A percentile compares a stretch with the other conserved stretches of the same genome.
Conservation (phyloP, 2,329 filamentous ascomycete species). For the Phyllosticta capitalensis region DNA sequence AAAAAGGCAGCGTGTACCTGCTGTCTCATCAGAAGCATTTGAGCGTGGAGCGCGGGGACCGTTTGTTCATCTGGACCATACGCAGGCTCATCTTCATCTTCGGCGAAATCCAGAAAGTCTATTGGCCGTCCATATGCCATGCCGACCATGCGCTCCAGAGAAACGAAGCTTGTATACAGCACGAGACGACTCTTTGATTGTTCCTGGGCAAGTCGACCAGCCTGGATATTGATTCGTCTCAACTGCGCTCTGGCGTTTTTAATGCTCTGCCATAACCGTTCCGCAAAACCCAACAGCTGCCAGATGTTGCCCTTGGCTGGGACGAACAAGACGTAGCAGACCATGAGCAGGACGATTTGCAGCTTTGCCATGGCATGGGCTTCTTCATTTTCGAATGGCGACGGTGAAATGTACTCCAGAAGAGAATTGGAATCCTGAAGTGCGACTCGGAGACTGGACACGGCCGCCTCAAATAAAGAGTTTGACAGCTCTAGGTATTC, state of each 20-base stretch:
- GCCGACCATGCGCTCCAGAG: slow-evolving; percentile 4
- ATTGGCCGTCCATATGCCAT: slow-evolving; percentile 6
- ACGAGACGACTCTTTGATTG: neutral
- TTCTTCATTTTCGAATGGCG: slow-evolving; percentile 9
- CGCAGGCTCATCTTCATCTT: slow-evolving; percentile 4
- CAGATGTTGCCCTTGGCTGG: slow-evolving; percentile 9
- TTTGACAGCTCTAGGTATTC: slow-evolving; percentile 9
- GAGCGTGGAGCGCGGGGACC: neutral
- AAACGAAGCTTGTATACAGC: slow-evolving; percentile 7
- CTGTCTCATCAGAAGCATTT: slow-evolving; percentile 1
- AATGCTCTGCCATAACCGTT: slow-evolving; percentile 8
- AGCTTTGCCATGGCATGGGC: slow-evolving; percentile 9
- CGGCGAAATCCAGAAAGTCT: slow-evolving; percentile 8
- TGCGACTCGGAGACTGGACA: neutral
- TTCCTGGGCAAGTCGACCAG: neutral
- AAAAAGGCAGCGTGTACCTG: slow-evolving; percentile 3
- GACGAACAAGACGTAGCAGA: slow-evolving; percentile 2
- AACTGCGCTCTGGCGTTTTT: slow-evolving; percentile 8
- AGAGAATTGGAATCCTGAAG: slow-evolving; percentile 3
- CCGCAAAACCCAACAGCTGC: slow-evolving; percentile 9
- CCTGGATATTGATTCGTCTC: slow-evolving; percentile 6
- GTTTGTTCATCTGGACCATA: neutral
- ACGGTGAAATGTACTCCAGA: slow-evolving; percentile 3
- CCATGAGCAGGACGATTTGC: slow-evolving; percentile 9
- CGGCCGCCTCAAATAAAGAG: slow-evolving; percentile 4